Base-by-base conservation (phyloP, 2,329 filamentous ascomycete species). In the Verticillium isaacii region DNA sequence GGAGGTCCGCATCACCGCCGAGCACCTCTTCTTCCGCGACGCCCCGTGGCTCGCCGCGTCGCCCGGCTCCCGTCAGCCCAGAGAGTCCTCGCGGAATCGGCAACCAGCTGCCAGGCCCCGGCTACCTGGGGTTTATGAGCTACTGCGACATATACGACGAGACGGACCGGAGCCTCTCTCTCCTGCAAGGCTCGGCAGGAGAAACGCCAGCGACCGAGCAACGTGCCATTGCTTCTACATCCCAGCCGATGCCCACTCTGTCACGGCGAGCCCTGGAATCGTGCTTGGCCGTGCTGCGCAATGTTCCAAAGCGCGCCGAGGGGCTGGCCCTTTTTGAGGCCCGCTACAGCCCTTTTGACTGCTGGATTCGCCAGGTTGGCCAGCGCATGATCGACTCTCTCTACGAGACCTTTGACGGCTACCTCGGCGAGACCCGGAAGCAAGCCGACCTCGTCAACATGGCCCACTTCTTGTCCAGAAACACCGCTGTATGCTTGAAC, bases 51-150 rank as follows among this genome's bases (percentile, higher is more conserved):
- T 36, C 54, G 32, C 32, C 54, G 11, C 17, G 32, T 17, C 15
- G 14, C 2, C n/a, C 29, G 14, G 32, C 17, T 12, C n/a, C 55
- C 29, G 12, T 12, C 32, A 57, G 29, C 3, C 29, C 55, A 2
- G 19, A 23, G 6, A n/a, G 17, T 12, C 19, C 55, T 36, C 29
- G 55, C 11, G 9, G 32, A 3, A 14, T 7, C 29, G 32, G 32
- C 8, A 57, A 19, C 15, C 23, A 34, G 55, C 37, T 50, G 17
- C 58, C 65, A 5, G 62, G 66, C 29, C 63, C 68, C 36, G 79
- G 78, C 1, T 80, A 80, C 68, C 71, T 81, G n/a, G 78, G 78
- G 59, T 78, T 75, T 65, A 80, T 77, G 3, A 80, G 77, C 62
- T 77, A 77, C 63, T 76, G 71, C 57, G 71, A 73, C 17, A 75